Percentiles rank a stretch among this genome's conserved stretches.
phyloP scores from a whole-genome alignment of 768 basidiomycete genomes.

The Amanita jacksonii region DNA sequence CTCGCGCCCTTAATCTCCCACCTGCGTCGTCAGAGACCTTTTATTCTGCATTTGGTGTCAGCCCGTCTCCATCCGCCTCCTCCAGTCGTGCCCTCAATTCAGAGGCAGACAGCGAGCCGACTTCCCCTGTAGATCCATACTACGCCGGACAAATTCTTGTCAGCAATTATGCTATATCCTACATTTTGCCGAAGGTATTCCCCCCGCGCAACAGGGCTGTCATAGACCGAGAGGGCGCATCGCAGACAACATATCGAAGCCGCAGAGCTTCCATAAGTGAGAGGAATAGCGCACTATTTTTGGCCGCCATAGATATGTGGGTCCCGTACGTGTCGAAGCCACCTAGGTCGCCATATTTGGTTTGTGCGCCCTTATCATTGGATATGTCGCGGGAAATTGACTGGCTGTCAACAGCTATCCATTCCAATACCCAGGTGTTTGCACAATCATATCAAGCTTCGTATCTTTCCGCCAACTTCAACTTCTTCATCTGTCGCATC shows the following conservation, averaged over 20 bases:
- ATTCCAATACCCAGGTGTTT: conserved; percentile 73
- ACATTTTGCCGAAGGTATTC: conserved; percentile 64
- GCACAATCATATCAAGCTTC: conserved; percentile 64
- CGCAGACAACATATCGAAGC: conserved; percentile 22
- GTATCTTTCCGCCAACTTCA: conserved; percentile 56
- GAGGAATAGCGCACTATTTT: conserved; percentile 56
- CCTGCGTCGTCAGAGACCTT: conserved; percentile 53
- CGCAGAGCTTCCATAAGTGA: conserved; percentile 53
- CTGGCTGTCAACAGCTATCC: conserved; percentile 40
- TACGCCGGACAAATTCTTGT: conserved; percentile 72
- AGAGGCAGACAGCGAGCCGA: conserved; percentile 22
- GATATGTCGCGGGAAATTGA: conserved; percentile 4
- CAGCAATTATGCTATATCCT: conserved; percentile 68
- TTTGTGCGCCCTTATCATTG: conserved; percentile 21
- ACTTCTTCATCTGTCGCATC: conserved; percentile 58
- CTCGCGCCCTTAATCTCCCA: conserved; percentile 57
- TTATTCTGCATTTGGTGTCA: conserved; percentile 40
- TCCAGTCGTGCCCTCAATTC: conserved; percentile 29
- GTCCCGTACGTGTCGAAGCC: conserved; percentile 60
- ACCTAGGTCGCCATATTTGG: conserved; percentile 67
- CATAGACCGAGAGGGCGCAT: conserved; percentile 19
- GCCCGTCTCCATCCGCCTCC: conserved; percentile 19
- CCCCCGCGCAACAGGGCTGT: conserved; percentile 22
- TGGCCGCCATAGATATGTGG: conserved; percentile 75
- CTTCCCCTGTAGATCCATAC: conserved; percentile 47